Base-by-base conservation (phyloP, 2,329 filamentous ascomycete species). In the Beauveria brongniartii region DNA sequence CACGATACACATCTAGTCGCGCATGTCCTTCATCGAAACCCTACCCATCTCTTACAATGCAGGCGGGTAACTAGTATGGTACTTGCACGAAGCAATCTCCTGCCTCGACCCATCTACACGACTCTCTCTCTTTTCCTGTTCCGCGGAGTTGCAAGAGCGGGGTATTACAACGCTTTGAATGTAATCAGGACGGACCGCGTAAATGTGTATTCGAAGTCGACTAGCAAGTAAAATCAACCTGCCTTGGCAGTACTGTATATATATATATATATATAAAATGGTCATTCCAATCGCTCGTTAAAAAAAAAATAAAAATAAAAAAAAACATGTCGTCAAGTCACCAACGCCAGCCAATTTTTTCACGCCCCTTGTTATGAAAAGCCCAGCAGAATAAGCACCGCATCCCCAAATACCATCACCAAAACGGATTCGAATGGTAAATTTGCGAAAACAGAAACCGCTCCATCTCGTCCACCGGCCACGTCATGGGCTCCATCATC, bases 361-460 rank as follows among this genome's bases (percentile, higher is more conserved):
- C 43, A 9, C 20, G 43, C 20, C 20, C 18, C 3, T 46, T 46
- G n/a, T 46, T 24, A 14, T 5, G 10, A 20, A 10, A 46, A 22
- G n/a, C n/a, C 43, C 20, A 24, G 22, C 3, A 20, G 16, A 24
- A 46, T 14, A 20, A 46, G 12, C 34, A 37, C 12, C 4, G 12
- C 12, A 16, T 37, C 34, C 12, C 12, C 34, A 16, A 16, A 14
- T 37, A 24, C 43, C 1, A 10, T 22, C 5, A 86, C 68, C 86
- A 89, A 69, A 86, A 86, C 65, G 83, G 89, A 69, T 86, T 89
- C 63, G 86, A 89, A 68, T 62, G 63, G 51, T 66, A 65, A 16
- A 65, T 66, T 12, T 67, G 65, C 12, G 65, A 63, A 22, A 65
- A 66, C 26, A 66, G 26, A 34, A 66, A 66, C 26, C 64, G 57